Evolutionary conservation across 768 basidiomycete species (phyloP).

Genomic region (Trametopsis cervina): DNA sequence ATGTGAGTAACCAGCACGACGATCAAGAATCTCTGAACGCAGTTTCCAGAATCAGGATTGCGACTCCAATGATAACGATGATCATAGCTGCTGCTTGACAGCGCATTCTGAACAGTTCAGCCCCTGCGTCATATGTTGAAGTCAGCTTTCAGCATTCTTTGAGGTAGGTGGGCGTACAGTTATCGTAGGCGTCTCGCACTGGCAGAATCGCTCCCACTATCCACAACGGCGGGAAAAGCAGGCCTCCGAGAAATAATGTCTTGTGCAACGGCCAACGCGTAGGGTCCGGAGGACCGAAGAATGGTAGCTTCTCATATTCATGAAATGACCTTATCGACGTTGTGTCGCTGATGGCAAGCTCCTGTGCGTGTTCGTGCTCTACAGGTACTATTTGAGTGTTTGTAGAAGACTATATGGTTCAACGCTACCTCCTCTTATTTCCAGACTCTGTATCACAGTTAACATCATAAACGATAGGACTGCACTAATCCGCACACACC

Average conservation of each 20-base stretch:
- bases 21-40: slow-evolving; percentile 12
- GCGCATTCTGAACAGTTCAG: slow-evolving; percentile 15
- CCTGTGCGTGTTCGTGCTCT: neutral
- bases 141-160: neutral
- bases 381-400: too few species aligned
- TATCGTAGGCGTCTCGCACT: slow-evolving; percentile 10
- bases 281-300: slow-evolving; percentile 11
- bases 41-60: slow-evolving; percentile 13
- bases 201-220: slow-evolving; percentile 13
- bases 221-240: slow-evolving; percentile 16
- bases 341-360: neutral
- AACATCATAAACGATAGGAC: too few species aligned
- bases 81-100: slow-evolving; percentile 17
- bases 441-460: too few species aligned
- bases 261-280: slow-evolving; percentile 14
- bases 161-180: slow-evolving; percentile 10
- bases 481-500: too few species aligned
- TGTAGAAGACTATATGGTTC: too few species aligned
- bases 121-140: slow-evolving; percentile 5
- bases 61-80: slow-evolving; percentile 8
- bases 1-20: slow-evolving; percentile 5
- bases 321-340: neutral
- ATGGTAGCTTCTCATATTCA: slow-evolving; percentile 4
- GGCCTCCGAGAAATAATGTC: slow-evolving; percentile 12
- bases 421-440: too few species aligned